A percentile compares a stretch with the other conserved stretches of the same genome.
Evolutionary conservation across 2,329 filamentous ascomycete species (phyloP).

Genomic region (Cladosporium colombiae): DNA sequence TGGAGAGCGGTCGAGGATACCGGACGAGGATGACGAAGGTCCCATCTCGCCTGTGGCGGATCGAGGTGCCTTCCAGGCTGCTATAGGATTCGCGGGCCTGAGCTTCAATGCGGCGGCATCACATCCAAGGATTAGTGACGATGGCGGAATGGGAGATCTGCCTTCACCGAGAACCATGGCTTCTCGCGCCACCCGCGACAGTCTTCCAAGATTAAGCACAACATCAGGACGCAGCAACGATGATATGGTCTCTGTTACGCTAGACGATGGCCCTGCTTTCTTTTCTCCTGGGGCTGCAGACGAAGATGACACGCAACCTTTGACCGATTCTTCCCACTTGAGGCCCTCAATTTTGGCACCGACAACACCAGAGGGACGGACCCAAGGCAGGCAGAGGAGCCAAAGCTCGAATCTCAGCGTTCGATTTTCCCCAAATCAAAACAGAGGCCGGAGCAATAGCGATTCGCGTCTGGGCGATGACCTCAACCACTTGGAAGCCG

Average conservation of each 20-base stretch:
- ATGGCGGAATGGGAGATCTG: conserved; percentile 25
- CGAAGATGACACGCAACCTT: conserved; percentile 60
- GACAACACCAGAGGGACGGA: conserved; percentile 43
- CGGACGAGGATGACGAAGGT: conserved; percentile 40
- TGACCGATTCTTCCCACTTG: conserved; percentile 58
- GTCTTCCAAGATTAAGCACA: conserved; percentile 35
- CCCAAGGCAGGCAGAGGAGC: conserved; percentile 48
- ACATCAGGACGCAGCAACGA: conserved; percentile 25
- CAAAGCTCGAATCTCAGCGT: conserved; percentile 53
- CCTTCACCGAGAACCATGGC: conserved; percentile 14
- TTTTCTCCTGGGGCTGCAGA: conserved; percentile 47
- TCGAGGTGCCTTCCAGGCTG: conserved; percentile 49
- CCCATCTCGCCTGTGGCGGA: conserved; percentile 48
- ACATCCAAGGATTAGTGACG: conserved; percentile 25
- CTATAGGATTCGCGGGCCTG: conserved; percentile 51
- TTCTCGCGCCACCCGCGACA: conserved; percentile 26
- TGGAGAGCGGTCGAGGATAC: conserved; percentile 35
- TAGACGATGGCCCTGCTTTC: conserved; percentile 56
- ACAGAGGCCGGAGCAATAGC: conserved; percentile 35
- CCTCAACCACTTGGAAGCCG: conserved; percentile 61
- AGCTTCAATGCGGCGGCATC: conserved; percentile 45
- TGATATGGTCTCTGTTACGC: conserved; percentile 47
- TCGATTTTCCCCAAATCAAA: conserved; percentile 48
- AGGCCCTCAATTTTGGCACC: conserved; percentile 58
- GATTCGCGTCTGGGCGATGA: conserved; percentile 62